Evolutionary conservation across 352 stramenopile species (phyloP).

Genomic region (Blastocystis sp.): DNA sequence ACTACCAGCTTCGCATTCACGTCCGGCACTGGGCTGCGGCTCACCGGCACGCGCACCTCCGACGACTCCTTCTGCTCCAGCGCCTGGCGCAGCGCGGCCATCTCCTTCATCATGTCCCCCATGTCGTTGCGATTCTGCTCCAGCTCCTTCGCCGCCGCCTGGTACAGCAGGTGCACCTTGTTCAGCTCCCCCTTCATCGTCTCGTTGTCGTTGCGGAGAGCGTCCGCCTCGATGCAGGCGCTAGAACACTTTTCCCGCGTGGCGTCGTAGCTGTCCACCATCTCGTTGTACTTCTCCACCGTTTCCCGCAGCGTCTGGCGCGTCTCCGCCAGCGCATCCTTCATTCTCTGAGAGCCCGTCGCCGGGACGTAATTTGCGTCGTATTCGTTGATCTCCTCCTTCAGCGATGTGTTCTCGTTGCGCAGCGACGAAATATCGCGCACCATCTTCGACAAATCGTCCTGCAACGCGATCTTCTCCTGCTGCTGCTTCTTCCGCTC

Average conservation of each 20-base stretch:
- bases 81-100: slow-evolving; percentile 36
- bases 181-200: slow-evolving; percentile 33
- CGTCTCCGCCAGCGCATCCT: slow-evolving; percentile 36
- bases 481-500: slow-evolving; percentile 30
- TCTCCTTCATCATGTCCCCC: slow-evolving; percentile 37
- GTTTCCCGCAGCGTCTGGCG: slow-evolving; percentile 48
- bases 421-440: slow-evolving; percentile 15
- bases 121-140: slow-evolving; percentile 61
- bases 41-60: not conserved
- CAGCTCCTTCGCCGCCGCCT: slow-evolving; percentile 48
- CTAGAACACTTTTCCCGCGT: slow-evolving; percentile 26
- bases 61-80: not conserved
- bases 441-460: slow-evolving; percentile 50
- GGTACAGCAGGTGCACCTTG: slow-evolving; percentile 25
- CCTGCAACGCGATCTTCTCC: slow-evolving; percentile 37
- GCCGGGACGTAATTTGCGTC: slow-evolving; percentile 41
- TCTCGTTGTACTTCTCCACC: slow-evolving; percentile 50
- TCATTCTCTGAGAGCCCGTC: slow-evolving; percentile 61
- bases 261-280: slow-evolving; percentile 58
- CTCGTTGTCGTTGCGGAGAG: slow-evolving; percentile 41
- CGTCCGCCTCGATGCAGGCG: slow-evolving; percentile 16
- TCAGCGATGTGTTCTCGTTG: slow-evolving; percentile 20
- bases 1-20: not conserved
- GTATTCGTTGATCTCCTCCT: slow-evolving; percentile 27
- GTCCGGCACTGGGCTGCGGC: not conserved